phyloP scores from a whole-genome alignment of 78 protist genomes.

The Polysphondylium violaceum region DNA sequence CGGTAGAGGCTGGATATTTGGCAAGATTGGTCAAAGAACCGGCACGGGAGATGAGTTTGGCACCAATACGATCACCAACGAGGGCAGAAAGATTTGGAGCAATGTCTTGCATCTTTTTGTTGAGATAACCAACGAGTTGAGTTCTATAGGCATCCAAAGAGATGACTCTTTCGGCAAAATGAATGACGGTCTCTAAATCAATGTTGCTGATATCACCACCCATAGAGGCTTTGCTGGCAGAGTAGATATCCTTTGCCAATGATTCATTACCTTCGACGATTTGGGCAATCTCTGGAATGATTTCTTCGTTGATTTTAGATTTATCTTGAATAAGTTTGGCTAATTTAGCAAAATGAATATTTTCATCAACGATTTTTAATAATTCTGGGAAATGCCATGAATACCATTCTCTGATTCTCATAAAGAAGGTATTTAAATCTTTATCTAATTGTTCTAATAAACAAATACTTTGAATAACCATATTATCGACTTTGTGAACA shows the following conservation, averaged over 20 bases:
- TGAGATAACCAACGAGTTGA: slow-evolving; percentile 90
- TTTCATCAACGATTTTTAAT: slow-evolving; percentile 92
- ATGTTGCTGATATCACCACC: slow-evolving; percentile 75
- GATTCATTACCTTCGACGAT: slow-evolving; percentile 81
- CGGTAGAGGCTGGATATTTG: slow-evolving; percentile 99
- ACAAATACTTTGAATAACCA: slow-evolving; percentile 99
- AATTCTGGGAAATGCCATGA: slow-evolving; percentile 99
- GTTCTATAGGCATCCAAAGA: slow-evolving; percentile 92
- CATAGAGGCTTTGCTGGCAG: slow-evolving; percentile 93
- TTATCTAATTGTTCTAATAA: slow-evolving; percentile 97
- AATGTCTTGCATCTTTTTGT: slow-evolving; percentile 93
- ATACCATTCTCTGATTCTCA: slow-evolving; percentile 99
- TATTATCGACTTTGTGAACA: slow-evolving; percentile 98
- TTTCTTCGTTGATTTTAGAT: slow-evolving; percentile 29
- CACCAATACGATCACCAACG: slow-evolving; percentile 97
- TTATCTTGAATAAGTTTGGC: slow-evolving; percentile 80
- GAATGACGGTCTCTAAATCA: slow-evolving; percentile 90
- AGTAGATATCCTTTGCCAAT: slow-evolving; percentile 83
- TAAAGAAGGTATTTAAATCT: slow-evolving; percentile 98
- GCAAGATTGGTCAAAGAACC: slow-evolving; percentile 98
- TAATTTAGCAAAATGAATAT: slow-evolving; percentile 87
- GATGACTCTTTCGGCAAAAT: slow-evolving; percentile 94
- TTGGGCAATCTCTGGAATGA: slow-evolving; percentile 54
- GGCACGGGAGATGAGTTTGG: slow-evolving; percentile 95
- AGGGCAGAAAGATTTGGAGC: slow-evolving; percentile 98